Evolutionary conservation across 1,284 basidiomycete species (phyloP).

Genomic region (Irpex sp.): DNA sequence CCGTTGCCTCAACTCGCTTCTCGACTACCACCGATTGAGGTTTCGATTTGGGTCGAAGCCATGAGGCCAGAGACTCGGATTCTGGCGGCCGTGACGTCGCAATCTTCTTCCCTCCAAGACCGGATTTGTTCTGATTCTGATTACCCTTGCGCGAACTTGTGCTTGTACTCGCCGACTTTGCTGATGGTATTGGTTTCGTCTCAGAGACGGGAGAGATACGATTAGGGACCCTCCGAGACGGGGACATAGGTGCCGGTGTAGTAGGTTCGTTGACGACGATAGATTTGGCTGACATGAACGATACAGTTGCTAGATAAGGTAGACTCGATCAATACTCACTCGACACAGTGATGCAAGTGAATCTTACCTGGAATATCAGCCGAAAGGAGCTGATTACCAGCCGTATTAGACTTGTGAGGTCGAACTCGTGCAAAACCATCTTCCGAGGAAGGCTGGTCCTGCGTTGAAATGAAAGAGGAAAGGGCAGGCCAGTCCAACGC

Average conservation of each 20-base stretch:
- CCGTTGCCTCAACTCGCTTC: neutral
- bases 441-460: neutral
- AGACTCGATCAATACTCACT: neutral
- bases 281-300: neutral
- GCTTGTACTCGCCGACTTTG: neutral
- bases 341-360: too few species aligned
- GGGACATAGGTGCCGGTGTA: neutral
- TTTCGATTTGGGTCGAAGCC: neutral
- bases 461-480: neutral
- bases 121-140: neutral
- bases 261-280: neutral
- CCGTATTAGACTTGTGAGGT: too few species aligned
- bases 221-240: neutral
- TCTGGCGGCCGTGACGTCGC: neutral
- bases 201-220: constrained; percentile 15
- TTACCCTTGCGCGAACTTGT: neutral
- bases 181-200: neutral
- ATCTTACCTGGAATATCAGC: too few species aligned
- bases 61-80: neutral
- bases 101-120: neutral
- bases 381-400: too few species aligned
- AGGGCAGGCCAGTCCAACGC: neutral
- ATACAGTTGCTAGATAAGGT: neutral
- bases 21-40: neutral
- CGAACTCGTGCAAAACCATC: too few species aligned